Evolutionary conservation across 306 rosid genomes (phyloP).

Genomic region (Prunus mongolica): DNA sequence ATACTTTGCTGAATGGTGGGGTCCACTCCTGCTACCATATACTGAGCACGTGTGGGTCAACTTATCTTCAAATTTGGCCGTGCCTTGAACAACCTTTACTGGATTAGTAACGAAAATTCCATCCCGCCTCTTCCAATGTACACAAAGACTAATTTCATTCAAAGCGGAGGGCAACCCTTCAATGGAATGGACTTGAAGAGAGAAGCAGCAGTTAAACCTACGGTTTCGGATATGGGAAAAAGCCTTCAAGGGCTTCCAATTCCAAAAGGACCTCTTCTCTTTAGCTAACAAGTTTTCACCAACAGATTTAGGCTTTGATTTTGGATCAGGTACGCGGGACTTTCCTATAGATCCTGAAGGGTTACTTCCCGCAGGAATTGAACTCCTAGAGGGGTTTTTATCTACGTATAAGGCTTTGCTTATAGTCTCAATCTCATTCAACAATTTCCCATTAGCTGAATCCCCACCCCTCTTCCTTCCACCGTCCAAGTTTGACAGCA

Average conservation of each 20-base stretch:
- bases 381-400: slow-evolving; percentile 33
- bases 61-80: slow-evolving; percentile 59
- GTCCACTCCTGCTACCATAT: slow-evolving; percentile 73
- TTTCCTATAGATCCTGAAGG: slow-evolving; percentile 37
- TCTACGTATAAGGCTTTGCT: slow-evolving; percentile 47
- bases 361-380: slow-evolving; percentile 22
- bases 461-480: slow-evolving; percentile 56
- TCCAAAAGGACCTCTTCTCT: slow-evolving; percentile 88
- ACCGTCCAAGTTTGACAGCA: slow-evolving; percentile 49
- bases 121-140: slow-evolving; percentile 80
- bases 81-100: slow-evolving; percentile 53
- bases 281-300: slow-evolving; percentile 44
- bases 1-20: slow-evolving; percentile 78
- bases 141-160: slow-evolving; percentile 48
- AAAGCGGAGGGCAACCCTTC: slow-evolving; percentile 63
- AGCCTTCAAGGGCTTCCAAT: slow-evolving; percentile 73
- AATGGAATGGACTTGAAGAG: slow-evolving; percentile 70
- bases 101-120: slow-evolving; percentile 63
- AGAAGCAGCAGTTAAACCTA: slow-evolving; percentile 72
- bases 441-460: slow-evolving; percentile 48
- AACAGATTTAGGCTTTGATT: slow-evolving; percentile 30
- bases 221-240: slow-evolving; percentile 53
- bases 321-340: slow-evolving; percentile 31
- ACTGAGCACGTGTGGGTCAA: slow-evolving; percentile 65
- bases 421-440: slow-evolving; percentile 63